phyloP scores from a whole-genome alignment of 2,329 filamentous ascomycete species.

The Diplodia seriata region DNA sequence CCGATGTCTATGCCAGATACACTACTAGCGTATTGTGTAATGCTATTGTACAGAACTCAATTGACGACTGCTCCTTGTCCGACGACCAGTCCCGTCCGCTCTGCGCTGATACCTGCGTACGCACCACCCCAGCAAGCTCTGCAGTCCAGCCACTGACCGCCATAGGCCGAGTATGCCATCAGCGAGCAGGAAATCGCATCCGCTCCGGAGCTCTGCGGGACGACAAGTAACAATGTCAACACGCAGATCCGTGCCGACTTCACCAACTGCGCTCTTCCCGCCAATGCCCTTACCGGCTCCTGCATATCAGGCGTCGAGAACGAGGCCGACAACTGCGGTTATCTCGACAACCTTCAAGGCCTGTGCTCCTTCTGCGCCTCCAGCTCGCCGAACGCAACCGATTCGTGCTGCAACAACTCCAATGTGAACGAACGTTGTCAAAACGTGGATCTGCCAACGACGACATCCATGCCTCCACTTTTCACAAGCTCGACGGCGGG shows the following conservation, averaged over 20 bases:
- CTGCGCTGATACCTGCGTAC: constrained; percentile 87
- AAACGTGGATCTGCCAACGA: constrained; percentile 78
- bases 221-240: constrained; percentile 68
- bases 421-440: constrained; percentile 76
- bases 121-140: constrained; percentile 43
- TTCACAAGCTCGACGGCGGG: constrained; percentile 69
- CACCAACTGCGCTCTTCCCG: constrained; percentile 82
- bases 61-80: constrained; percentile 70
- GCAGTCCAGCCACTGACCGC: constrained; percentile 15
- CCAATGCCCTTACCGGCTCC: constrained; percentile 73
- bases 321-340: constrained; percentile 88
- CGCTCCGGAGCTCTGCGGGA: constrained; percentile 74
- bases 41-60: constrained; percentile 89
- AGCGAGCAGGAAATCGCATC: constrained; percentile 87
- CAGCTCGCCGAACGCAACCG: constrained; percentile 87
- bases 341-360: constrained; percentile 71
- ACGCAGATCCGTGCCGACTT: constrained; percentile 90
- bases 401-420: constrained; percentile 90
- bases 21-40: constrained; percentile 93
- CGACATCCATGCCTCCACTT: constrained; percentile 65
- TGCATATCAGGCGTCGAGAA: constrained; percentile 82
- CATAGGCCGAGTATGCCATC: constrained; percentile 78
- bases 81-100: constrained; percentile 72
- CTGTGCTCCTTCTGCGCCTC: constrained; percentile 86
- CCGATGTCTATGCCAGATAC: constrained; percentile 87